These are phyloP conservation scores for Colletotrichum scovillei DNA, from an alignment of 2,329 filamentous ascomycete genomes.

Conservation along the genomic window DNA sequence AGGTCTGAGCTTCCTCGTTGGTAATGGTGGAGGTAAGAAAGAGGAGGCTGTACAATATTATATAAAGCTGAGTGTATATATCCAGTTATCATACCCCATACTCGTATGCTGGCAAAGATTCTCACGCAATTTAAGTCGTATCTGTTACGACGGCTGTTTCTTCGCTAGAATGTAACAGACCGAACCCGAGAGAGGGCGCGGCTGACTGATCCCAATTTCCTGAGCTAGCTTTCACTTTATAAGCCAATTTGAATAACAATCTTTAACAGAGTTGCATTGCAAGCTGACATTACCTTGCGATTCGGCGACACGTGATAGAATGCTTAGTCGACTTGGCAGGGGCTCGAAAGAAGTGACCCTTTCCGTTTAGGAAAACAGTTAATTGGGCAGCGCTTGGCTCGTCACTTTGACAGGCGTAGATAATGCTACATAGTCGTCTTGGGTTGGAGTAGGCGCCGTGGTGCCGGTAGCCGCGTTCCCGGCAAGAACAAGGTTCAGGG, in stretches of 20 bases:
- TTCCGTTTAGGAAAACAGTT: neutral
- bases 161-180: neutral
- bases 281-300: neutral
- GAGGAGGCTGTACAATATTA: neutral
- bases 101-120: neutral
- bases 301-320: neutral
- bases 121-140: neutral
- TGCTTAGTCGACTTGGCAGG: neutral
- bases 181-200: neutral
- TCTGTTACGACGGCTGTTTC: neutral
- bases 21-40: too few species aligned
- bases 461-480: neutral
- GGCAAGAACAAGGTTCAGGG: neutral
- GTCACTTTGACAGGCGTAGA: neutral
- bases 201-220: neutral
- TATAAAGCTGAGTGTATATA: too few species aligned
- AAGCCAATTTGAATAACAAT: neutral
- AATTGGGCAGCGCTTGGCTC: neutral
- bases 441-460: neutral
- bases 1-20: slow-evolving; percentile 43
- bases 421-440: neutral
- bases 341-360: neutral
- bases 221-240: neutral
- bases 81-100: too few species aligned
- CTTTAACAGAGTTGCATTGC: neutral